These are phyloP conservation scores for Pseudogymnoascus sp. DNA, from an alignment of 2,329 filamentous ascomycete species.

Conservation along the genomic window DNA sequence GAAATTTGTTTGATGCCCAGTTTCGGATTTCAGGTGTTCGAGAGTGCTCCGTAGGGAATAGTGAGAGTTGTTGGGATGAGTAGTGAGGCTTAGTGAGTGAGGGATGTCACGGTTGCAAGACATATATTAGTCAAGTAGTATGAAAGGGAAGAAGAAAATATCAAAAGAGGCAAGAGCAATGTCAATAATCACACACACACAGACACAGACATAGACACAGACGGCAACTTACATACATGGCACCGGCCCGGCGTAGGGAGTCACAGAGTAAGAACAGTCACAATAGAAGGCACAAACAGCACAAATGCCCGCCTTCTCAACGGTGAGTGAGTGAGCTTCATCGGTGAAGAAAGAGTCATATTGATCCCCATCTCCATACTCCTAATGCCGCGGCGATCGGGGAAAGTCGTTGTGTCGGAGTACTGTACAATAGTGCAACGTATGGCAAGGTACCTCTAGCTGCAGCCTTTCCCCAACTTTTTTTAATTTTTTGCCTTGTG, in stretches of 20 bases:
- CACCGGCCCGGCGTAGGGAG: not conserved
- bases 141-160: not conserved
- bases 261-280: not conserved
- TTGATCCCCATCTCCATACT: not conserved
- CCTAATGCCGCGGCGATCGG: not conserved
- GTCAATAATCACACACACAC: not conserved
- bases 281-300: not conserved
- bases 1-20: slow-evolving; percentile 1
- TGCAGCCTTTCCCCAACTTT: not conserved
- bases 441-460: not conserved
- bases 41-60: not conserved
- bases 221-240: not conserved
- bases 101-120: not conserved
- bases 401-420: not conserved
- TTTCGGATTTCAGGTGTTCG: not conserved
- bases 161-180: not conserved
- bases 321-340: not conserved
- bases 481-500: not conserved
- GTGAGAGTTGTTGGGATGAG: not conserved
- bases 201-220: not conserved
- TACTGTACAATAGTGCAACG: not conserved
- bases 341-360: not conserved
- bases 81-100: not conserved
- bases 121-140: not conserved
- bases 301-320: not conserved